Base-by-base conservation (phyloP, 1,284 basidiomycete genomes). In the Cryptococcus hybrid region DNA sequence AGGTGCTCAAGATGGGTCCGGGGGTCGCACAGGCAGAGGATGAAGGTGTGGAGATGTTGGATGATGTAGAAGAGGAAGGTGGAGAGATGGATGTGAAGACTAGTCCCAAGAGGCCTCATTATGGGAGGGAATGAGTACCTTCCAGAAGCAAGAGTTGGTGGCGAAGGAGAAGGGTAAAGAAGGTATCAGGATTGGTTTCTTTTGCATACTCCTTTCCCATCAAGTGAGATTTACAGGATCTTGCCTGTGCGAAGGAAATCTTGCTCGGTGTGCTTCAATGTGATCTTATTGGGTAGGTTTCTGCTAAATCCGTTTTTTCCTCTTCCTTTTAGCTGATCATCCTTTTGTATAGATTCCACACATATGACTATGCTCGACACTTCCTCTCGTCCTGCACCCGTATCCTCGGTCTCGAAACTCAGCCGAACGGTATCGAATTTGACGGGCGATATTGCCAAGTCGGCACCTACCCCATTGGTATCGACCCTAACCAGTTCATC, bases 171-270 rank as follows among this genome's bases (percentile, higher is more conserved):
- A 74, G 52, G 77, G 77, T 24, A 78, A 79, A 57, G 73, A 73
- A 9, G 78, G 79, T 36, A 84, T 95, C 68, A 92, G 92, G 79
- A 96, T 99, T 65, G 95, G 95, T 36, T 99, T 93, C 83, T 99
- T 99, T 82, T 99, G 52, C 95, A 99, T 77, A 99, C 96, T 0
- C 96, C 95, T 0, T 99, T 99, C 84, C 95, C 95, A 0, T 93
- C 90, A 60, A 93, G 90, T 66, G 95, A 99, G 75, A 98, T 99
- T 69, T 99, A 99, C 81, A 94, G 93, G 57, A 95, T 98, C 69
- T 83, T 99, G 9, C 96, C 95, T 2, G 95, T 99, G 37, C 89
- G 95, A 53, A 86, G 93, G 95, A 99, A 79, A 99, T 99, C 65
- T 82, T 99, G 13, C 86, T 98, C 24, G 96, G 95, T 47, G 86